phyloP scores from a whole-genome alignment of 1,284 basidiomycete species.

The Boletus semigastroideus region DNA sequence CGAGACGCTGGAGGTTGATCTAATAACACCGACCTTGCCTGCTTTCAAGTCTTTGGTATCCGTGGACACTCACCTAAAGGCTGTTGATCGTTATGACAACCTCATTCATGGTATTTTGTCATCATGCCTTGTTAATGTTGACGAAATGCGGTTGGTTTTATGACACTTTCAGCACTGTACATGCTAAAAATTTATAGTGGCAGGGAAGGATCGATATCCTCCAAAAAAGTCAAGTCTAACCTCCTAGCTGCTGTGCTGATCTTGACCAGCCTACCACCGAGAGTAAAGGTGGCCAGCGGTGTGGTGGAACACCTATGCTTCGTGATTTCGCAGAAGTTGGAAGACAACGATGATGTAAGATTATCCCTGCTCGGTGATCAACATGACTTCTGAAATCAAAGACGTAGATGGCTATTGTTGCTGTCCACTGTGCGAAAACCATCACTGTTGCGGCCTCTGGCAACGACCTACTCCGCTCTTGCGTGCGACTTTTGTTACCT shows the following conservation, averaged over 20 bases:
- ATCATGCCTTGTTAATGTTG: conserved; percentile 81
- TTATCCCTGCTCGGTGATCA: background rate
- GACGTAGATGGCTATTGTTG: conserved; percentile 72
- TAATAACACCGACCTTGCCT: conserved; percentile 77
- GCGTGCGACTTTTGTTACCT: conserved; percentile 73
- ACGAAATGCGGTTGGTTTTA: conserved; percentile 80
- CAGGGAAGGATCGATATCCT: conserved; percentile 73
- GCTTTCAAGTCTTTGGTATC: conserved; percentile 76
- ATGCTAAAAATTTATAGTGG: conserved; percentile 48
- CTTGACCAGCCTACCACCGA: conserved; percentile 75
- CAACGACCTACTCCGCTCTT: conserved; percentile 69
- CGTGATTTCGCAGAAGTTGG: conserved; percentile 76
- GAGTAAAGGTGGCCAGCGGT: conserved; percentile 68
- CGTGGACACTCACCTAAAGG: conserved; percentile 40
- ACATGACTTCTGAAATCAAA: conserved; percentile 19
- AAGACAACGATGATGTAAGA: conserved; percentile 67
- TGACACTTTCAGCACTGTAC: background rate
- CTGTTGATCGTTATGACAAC: conserved; percentile 49
- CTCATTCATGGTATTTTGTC: conserved; percentile 87
- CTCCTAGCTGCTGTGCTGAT: conserved; percentile 85
- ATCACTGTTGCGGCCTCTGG: conserved; percentile 64
- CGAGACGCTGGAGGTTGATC: conserved; percentile 75
- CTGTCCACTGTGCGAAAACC: conserved; percentile 86
- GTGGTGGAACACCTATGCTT: conserved; percentile 86
- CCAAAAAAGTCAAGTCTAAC: conserved; percentile 89